Conservation (phyloP, 768 basidiomycete genomes). For the Lentinula detonsa region DNA sequence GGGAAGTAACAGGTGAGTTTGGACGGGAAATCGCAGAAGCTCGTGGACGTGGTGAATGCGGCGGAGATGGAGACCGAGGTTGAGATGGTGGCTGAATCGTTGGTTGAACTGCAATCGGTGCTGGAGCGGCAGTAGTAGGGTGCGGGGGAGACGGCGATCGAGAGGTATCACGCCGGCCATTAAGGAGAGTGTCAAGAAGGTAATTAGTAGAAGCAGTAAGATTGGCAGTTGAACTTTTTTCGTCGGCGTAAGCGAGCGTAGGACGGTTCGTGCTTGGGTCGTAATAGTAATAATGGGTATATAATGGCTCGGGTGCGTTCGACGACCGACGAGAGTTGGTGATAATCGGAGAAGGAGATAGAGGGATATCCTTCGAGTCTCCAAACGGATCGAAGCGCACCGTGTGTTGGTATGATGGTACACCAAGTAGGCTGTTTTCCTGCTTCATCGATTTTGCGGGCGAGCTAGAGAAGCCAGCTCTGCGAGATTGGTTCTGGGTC, state of each 20-base stretch:
- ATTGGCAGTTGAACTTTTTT: neutral
- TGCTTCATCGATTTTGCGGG: neutral
- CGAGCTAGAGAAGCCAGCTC: slow-evolving; percentile 1
- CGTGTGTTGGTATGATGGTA: neutral
- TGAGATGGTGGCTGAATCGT: neutral
- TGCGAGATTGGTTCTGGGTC: slow-evolving; percentile 1
- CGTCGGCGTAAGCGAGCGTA: slow-evolving; percentile 8
- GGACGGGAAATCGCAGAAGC: slow-evolving; percentile 2
- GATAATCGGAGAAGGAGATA: neutral
- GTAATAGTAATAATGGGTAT: slow-evolving; percentile 8
- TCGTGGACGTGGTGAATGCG: slow-evolving; percentile 3
- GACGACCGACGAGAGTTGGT: neutral
- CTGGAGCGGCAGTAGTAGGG: neutral
- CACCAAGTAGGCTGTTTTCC: neutral
- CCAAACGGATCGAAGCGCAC: slow-evolving; percentile 6
- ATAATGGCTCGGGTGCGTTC: neutral
- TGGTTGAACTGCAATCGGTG: neutral
- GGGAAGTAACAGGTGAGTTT: neutral
- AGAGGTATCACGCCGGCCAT: neutral
- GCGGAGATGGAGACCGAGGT: slow-evolving; percentile 5
- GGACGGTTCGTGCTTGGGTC: slow-evolving; percentile 5
- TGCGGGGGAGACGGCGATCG: slow-evolving; percentile 5
- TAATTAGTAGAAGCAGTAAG: slow-evolving; percentile 5
- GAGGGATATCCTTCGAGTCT: neutral
- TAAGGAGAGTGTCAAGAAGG: slow-evolving; percentile 4